Evolutionary conservation across 179 eudicot species (phyloP), one percentile per base, ranked within the genome.

Genomic region (Vitellaria paradoxa): DNA sequence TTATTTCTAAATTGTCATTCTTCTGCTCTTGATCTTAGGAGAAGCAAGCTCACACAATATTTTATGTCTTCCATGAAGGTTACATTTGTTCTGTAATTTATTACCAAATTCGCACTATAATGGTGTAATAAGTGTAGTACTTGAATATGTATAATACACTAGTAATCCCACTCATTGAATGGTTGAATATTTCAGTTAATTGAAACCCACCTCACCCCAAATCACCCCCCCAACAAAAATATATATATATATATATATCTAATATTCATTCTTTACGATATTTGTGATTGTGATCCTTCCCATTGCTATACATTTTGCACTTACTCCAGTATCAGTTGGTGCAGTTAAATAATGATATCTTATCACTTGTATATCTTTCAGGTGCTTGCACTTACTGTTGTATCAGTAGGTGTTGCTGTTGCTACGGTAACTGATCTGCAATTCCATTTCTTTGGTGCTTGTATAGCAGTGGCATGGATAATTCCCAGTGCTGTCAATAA

Each of bases 381-480:
- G 98, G 97, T 88, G 67, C 81, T 92, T 78, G 90, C 92, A 53
- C 92, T 93, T 71, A 79, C 90, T 63, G 79, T 88, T 47, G 95
- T 92, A 46, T 93, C 95, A 7, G 66, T 88, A 15, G 98, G 98
- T 82, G 97, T 93, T 46, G 98, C 98, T 72, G 92, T 93, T 81
- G 98, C 98, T 60, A 92, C 98, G 3, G 98, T 93, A 42, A 92
- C 97, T 49, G 98, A 93, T 90, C 80, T 93, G 68, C 93, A 93
- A 77, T 92, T 93, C 86, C 95, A 93, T 80, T 85, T 93, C 68
- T 92, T 92, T 80, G 98, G 98, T 86, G 98, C 98, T 61, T 93
- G 98, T 86, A 81, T 93, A 81, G 95, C 98, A n/a, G 87, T 93
- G 79, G 97, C 97, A 68, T 93, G 98, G 98, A 93, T 92, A 81